phyloP scores from a whole-genome alignment of 106 monocot genomes.

The Dendrobium huoshanense region DNA sequence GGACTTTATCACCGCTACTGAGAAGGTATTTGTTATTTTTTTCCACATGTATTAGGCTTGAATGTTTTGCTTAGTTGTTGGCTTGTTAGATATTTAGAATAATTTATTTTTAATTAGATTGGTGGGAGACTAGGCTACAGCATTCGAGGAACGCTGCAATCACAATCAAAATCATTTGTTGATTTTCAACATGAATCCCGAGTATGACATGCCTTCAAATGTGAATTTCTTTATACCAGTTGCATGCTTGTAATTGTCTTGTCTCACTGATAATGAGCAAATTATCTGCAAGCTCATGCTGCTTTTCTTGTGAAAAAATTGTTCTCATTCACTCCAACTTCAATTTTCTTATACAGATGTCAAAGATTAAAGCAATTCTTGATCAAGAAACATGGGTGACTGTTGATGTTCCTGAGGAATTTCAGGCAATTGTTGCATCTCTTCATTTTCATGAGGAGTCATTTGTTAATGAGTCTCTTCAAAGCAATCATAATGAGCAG shows the following conservation, averaged over 20 bases:
- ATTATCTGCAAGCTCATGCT: neutral
- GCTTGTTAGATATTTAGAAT: neutral
- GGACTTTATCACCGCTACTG: slow-evolving; percentile 79
- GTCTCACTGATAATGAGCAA: neutral
- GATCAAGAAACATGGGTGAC: slow-evolving; percentile 99
- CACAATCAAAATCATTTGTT: slow-evolving; percentile 91
- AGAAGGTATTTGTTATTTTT: slow-evolving; percentile 58
- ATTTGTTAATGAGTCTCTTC: slow-evolving; percentile 26
- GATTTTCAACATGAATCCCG: slow-evolving; percentile 94
- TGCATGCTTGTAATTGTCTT: neutral
- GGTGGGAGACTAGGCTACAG: slow-evolving; percentile 98
- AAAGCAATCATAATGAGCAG: slow-evolving; percentile 4
- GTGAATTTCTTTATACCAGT: neutral
- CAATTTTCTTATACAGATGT: slow-evolving; percentile 45
- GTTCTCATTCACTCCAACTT: neutral
- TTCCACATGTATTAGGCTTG: neutral
- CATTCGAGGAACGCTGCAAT: slow-evolving; percentile 88
- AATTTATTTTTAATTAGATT: slow-evolving; percentile 44
- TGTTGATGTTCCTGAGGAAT: slow-evolving; percentile 90
- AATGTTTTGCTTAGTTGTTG: neutral
- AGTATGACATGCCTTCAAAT: slow-evolving; percentile 44
- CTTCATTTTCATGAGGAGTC: slow-evolving; percentile 42
- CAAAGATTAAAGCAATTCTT: slow-evolving; percentile 92
- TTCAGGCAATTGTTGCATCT: slow-evolving; percentile 73
- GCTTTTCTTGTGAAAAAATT: neutral